phyloP scores from a whole-genome alignment of 1,284 basidiomycete genomes.

The Heterobasidion irregulare region DNA sequence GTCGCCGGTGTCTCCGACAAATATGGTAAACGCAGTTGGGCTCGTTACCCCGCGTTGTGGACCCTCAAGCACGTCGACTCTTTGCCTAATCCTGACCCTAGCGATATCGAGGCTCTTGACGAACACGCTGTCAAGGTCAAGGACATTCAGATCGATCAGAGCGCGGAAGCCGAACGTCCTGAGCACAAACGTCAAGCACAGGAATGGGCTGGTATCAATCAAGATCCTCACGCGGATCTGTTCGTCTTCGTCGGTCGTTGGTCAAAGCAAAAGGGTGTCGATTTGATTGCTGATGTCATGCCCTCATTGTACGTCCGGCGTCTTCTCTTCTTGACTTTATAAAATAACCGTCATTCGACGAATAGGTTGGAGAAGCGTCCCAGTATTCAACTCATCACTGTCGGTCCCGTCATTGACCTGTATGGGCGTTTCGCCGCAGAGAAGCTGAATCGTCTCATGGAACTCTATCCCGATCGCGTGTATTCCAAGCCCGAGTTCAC shows the following conservation, averaged over 20 bases:
- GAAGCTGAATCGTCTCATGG: constrained; percentile 87
- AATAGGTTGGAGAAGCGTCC: constrained; percentile 75
- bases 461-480: constrained; percentile 88
- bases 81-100: constrained; percentile 87
- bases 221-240: constrained; percentile 81
- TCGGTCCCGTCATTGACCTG: constrained; percentile 90
- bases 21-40: constrained; percentile 92
- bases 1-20: constrained; percentile 95
- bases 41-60: constrained; percentile 90
- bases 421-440: constrained; percentile 92
- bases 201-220: constrained; percentile 88
- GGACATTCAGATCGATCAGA: constrained; percentile 71
- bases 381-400: constrained; percentile 79
- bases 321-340: background rate
- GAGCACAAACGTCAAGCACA: constrained; percentile 87
- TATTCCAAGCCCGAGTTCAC: constrained; percentile 94
- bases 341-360: constrained; percentile 10
- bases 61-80: constrained; percentile 92
- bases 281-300: constrained; percentile 92
- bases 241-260: constrained; percentile 95
- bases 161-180: constrained; percentile 81
- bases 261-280: constrained; percentile 96
- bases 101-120: constrained; percentile 87
- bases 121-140: constrained; percentile 65
- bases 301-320: constrained; percentile 58